Conservation (phyloP, 768 basidiomycete species). For the Agrocybe praecox region DNA sequence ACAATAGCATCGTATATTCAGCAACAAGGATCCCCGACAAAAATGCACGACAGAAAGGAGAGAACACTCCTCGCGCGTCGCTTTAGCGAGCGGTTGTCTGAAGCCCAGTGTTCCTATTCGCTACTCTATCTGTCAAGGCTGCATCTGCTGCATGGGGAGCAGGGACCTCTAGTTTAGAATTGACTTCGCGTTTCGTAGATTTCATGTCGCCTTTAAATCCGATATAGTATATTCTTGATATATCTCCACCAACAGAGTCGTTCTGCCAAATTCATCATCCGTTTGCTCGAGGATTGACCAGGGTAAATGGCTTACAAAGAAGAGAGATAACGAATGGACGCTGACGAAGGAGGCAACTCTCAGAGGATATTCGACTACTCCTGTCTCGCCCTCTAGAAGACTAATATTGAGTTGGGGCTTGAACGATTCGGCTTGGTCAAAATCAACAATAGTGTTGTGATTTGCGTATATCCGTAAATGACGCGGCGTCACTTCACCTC, state of each 20-base stretch:
- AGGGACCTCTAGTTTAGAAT: constrained; percentile 69
- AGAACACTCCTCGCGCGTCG: no score
- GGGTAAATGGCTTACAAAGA: constrained; percentile 61
- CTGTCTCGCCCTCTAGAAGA: constrained; percentile 69
- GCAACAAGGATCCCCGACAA: not conserved
- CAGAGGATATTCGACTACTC: constrained; percentile 76
- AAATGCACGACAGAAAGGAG: not conserved
- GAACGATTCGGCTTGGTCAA: constrained; percentile 67
- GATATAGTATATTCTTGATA: constrained; percentile 72
- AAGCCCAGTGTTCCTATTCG: constrained; percentile 57
- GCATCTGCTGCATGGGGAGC: constrained; percentile 84
- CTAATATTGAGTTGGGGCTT: constrained; percentile 73
- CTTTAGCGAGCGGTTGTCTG: constrained; percentile 63
- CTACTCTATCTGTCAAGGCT: constrained; percentile 57
- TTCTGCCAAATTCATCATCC: constrained; percentile 40
- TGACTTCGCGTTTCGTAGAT: constrained; percentile 55
- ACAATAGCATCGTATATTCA: not conserved
- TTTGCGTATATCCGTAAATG: constrained; percentile 78
- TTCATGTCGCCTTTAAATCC: constrained; percentile 81
- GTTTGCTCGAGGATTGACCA: not conserved
- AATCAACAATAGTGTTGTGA: constrained; percentile 74
- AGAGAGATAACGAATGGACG: constrained; percentile 71
- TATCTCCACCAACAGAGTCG: constrained; percentile 66
- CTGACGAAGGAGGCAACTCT: constrained; percentile 77
- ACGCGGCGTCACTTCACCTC: constrained; percentile 77